Evolutionary conservation across 768 basidiomycete species (phyloP).

Genomic region (Suillus variegatus): DNA sequence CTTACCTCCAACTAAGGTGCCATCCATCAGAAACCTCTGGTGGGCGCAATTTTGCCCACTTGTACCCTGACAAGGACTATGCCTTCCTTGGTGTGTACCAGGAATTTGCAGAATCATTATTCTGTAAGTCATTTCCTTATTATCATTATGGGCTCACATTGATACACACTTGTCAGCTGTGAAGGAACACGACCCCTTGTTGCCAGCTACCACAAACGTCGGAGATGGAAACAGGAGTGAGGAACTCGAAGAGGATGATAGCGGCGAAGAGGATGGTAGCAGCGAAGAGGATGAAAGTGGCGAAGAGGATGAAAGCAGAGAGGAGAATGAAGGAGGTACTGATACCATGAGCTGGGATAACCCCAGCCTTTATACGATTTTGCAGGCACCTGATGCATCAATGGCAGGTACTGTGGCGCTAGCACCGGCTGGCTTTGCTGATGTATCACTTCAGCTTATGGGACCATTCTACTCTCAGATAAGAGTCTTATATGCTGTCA

Average conservation of each 20-base stretch:
- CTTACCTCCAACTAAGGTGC: background rate
- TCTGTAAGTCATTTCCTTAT: conserved; percentile 4
- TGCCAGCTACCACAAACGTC: background rate
- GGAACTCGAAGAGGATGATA: background rate
- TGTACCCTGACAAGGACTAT: conserved; percentile 4
- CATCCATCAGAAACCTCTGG: conserved; percentile 3
- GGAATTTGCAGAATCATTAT: conserved; percentile 3
- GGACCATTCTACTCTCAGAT: background rate
- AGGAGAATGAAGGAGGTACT: background rate
- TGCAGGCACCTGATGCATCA: background rate
- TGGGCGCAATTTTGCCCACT: conserved; percentile 1
- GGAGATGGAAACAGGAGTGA: background rate
- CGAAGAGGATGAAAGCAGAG: background rate
- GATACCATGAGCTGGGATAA: background rate
- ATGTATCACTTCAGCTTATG: background rate
- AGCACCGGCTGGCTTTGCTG: background rate
- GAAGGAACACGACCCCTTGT: background rate
- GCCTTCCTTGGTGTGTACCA: conserved; percentile 6
- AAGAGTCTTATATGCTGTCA: background rate
- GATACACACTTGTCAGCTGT: background rate
- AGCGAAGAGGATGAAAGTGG: background rate
- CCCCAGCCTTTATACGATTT: background rate
- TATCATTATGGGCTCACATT: background rate
- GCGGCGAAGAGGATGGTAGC: no score
- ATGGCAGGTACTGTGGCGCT: background rate